Percentiles rank a stretch among this genome's conserved stretches.
Conservation (phyloP, 108 stramenopile genomes). For the Tribonema minus region DNA sequence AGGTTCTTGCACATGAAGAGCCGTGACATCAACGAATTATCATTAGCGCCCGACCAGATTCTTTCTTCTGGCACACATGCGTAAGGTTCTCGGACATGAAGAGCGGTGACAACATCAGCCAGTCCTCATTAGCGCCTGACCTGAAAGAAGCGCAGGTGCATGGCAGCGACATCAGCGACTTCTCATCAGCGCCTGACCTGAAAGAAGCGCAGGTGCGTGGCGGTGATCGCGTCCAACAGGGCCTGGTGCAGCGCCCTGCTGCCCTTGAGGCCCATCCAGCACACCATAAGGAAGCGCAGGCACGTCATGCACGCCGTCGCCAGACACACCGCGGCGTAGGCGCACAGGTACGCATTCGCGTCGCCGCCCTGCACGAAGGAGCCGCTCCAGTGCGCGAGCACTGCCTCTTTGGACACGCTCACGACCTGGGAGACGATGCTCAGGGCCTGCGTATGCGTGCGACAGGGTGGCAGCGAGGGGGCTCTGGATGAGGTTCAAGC, state of each 20-base stretch:
- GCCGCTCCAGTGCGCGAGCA: slow-evolving; percentile 21
- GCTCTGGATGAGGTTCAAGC: no score
- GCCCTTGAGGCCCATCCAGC: slow-evolving; percentile 23
- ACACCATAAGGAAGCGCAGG: slow-evolving; percentile 20
- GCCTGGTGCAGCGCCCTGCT: slow-evolving; percentile 9
- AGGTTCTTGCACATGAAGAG: no score
- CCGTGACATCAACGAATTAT: no score
- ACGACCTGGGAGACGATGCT: background rate
- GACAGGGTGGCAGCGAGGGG: no score
- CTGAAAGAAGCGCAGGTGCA: slow-evolving; percentile 17
- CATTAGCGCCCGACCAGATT: no score
- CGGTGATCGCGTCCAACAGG: slow-evolving; percentile 1
- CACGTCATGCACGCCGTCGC: slow-evolving; percentile 6
- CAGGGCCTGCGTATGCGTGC: background rate
- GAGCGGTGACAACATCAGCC: no score
- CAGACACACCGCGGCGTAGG: slow-evolving; percentile 31
- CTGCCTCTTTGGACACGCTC: slow-evolving; percentile 26
- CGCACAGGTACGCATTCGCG: background rate
- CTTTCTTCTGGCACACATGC: no score
- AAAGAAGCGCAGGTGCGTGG: slow-evolving; percentile 19
- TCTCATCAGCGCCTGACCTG: background rate
- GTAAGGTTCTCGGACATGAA: no score
- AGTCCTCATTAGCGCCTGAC: background rate
- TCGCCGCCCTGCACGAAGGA: no score
- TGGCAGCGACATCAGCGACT: background rate